Evolutionary conservation across 352 stramenopile species (phyloP).

Genomic region (Phytophthora sansomeana): DNA sequence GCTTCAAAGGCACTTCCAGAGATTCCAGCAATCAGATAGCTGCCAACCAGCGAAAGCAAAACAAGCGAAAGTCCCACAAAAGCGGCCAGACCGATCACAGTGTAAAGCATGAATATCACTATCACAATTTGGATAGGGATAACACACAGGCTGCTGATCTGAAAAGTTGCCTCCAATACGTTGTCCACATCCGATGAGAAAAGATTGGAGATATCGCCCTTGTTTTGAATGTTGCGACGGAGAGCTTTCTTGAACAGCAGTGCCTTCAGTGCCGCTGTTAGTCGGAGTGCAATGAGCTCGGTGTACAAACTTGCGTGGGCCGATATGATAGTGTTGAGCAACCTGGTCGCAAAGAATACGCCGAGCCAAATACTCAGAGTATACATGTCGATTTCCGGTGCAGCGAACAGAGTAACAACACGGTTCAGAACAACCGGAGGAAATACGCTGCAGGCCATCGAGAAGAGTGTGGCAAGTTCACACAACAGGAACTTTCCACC

Average conservation of each 20-base stretch:
- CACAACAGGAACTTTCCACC: conserved; percentile 35
- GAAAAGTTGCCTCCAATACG: conserved; percentile 43
- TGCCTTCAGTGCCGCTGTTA: conserved; percentile 50
- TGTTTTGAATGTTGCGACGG: conserved; percentile 32
- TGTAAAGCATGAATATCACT: conserved; percentile 51
- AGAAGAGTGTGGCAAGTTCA: conserved; percentile 39
- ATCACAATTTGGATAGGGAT: conserved; percentile 50
- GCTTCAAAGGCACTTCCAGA: conserved; percentile 66
- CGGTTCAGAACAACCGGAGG: conserved; percentile 54
- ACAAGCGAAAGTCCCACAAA: conserved; percentile 55
- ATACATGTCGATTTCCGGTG: conserved; percentile 33
- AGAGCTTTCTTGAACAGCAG: conserved; percentile 57
- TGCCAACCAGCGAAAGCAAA: conserved; percentile 37
- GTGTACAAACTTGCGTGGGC: conserved; percentile 37
- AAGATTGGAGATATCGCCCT: conserved; percentile 88
- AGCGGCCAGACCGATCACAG: conserved; percentile 48
- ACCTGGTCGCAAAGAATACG: conserved; percentile 50
- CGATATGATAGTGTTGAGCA: conserved; percentile 40
- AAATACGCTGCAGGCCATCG: conserved; percentile 43
- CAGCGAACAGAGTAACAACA: conserved; percentile 45
- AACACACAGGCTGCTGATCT: conserved; percentile 59
- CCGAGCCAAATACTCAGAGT: conserved; percentile 43
- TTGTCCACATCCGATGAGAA: conserved; percentile 91
- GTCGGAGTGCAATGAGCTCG: conserved; percentile 40
- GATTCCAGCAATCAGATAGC: conserved; percentile 60